phyloP scores from a whole-genome alignment of 345 rosid genomes.

The Nephelium lappaceum region DNA sequence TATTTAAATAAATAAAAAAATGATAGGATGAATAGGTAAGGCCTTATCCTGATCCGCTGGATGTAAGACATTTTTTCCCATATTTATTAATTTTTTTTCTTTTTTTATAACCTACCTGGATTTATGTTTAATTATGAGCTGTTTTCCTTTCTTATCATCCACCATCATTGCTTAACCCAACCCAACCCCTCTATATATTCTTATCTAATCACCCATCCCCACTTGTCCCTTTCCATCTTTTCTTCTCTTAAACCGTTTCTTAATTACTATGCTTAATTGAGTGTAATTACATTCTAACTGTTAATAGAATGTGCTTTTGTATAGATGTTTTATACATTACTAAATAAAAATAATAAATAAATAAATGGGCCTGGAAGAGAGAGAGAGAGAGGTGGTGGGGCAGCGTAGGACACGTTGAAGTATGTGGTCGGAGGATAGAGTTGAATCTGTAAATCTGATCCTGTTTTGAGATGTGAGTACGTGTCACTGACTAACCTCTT shows the following conservation, averaged over 20 bases:
- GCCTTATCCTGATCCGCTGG: constrained; percentile 36
- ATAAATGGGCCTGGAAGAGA: too few relatives aligned
- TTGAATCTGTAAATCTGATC: neutral
- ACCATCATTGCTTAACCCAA: neutral
- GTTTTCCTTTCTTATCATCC: neutral
- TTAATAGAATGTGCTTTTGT: too few relatives aligned
- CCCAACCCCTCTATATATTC: neutral
- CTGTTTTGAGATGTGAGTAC: neutral
- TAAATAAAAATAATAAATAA: too few relatives aligned
- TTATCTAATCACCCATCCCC: neutral
- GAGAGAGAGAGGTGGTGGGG: neutral
- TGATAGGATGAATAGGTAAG: neutral
- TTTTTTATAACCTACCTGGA: neutral
- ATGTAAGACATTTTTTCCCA: neutral
- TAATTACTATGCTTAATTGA: too few relatives aligned
- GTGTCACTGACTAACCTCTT: constrained; percentile 7
- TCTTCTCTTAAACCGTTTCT: neutral
- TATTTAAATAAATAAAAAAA: neutral
- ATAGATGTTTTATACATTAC: too few relatives aligned
- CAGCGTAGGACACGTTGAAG: neutral
- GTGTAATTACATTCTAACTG: too few relatives aligned
- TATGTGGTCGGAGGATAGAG: neutral
- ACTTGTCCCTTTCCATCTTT: too few relatives aligned
- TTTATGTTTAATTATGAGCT: neutral
- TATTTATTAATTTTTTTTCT: neutral